Conservation (phyloP, 805 yeast species). For the Tetrapisispora namnaoensis region DNA sequence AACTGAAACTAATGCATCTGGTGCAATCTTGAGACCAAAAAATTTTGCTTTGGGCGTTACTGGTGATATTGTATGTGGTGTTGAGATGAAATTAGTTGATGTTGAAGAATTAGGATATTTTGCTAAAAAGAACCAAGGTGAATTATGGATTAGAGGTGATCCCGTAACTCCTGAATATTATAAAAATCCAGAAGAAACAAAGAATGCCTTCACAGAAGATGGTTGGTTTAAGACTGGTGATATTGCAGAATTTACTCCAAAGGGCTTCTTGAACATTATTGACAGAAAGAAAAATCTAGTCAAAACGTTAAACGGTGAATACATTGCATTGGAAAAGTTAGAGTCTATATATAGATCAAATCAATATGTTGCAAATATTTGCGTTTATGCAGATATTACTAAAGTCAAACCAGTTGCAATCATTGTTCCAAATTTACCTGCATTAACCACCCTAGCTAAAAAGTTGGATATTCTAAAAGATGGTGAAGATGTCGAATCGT, state of each 20-base stretch:
- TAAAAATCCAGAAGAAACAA: constrained; percentile 74
- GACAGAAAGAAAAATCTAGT: constrained; percentile 95
- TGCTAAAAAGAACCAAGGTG: constrained; percentile 91
- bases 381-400: constrained; percentile 84
- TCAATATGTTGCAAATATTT: constrained; percentile 64
- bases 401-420: constrained; percentile 91
- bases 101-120: constrained; percentile 84
- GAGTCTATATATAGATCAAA: constrained; percentile 88
- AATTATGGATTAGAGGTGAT: constrained; percentile 68
- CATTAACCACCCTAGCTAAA: constrained; percentile 50
- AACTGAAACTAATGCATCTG: constrained; percentile 91
- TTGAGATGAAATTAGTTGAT: constrained; percentile 83
- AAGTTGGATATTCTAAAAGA: constrained; percentile 42
- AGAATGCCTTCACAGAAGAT: constrained; percentile 62
- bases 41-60: constrained; percentile 65
- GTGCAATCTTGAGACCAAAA: constrained; percentile 56
- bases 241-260: constrained; percentile 82
- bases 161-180: constrained; percentile 70
- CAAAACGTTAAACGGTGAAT: constrained; percentile 94
- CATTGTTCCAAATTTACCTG: constrained; percentile 67
- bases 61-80: constrained; percentile 73
- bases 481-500: constrained; percentile 39
- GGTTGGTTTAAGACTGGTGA: constrained; percentile 98
- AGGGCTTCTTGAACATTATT: constrained; percentile 72
- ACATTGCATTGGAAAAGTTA: constrained; percentile 90